A percentile compares a stretch with the other conserved stretches of the same genome.
phyloP scores from a whole-genome alignment of 2,329 filamentous ascomycete genomes.

The Alternaria tenuissima region DNA sequence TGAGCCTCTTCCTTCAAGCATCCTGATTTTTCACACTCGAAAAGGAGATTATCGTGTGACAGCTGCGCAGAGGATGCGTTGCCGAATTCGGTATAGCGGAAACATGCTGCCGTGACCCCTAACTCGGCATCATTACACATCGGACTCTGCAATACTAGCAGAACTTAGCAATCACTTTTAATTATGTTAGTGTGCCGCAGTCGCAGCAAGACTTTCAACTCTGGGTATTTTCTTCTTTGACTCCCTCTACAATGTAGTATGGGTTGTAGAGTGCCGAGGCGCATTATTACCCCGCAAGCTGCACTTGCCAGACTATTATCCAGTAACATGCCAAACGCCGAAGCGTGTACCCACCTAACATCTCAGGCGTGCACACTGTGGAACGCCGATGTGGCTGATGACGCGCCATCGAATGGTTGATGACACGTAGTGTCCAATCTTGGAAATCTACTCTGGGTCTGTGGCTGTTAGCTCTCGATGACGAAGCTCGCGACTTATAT shows the following conservation, averaged over 20 bases:
- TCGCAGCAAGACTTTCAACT: background rate
- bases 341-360: background rate
- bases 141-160: background rate
- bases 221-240: rapidly evolving
- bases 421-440: background rate
- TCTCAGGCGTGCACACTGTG: background rate
- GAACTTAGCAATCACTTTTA: rapidly evolving
- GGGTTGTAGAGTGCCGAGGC: background rate
- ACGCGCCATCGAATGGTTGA: background rate
- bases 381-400: background rate
- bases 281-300: background rate
- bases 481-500: background rate
- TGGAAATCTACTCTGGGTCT: background rate
- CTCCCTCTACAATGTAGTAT: background rate
- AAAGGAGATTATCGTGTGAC: background rate
- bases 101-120: background rate
- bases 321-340: background rate
- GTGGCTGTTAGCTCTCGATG: background rate
- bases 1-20: background rate
- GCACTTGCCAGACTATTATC: background rate
- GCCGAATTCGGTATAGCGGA: background rate
- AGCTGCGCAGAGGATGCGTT: background rate
- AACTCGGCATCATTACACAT: background rate
- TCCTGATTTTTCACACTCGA: background rate
- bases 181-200: background rate